Evolutionary conservation across 805 yeast genomes (phyloP).

Genomic region (Nadsonia fulvescens): DNA sequence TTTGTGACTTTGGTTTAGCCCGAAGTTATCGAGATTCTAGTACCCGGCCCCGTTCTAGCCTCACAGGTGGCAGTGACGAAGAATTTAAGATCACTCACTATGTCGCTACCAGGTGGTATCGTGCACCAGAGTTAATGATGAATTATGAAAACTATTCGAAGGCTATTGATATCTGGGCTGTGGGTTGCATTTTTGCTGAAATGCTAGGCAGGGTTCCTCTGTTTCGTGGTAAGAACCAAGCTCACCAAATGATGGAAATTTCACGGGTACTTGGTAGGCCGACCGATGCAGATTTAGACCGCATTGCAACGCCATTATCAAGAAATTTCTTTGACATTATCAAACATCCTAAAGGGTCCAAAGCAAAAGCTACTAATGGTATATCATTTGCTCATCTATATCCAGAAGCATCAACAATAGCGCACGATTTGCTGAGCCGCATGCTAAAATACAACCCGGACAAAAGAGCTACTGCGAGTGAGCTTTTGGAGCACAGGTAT

Average conservation of each 20-base stretch:
- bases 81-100: slow-evolving; percentile 25
- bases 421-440: slow-evolving; percentile 30
- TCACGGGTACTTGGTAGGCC: slow-evolving; percentile 60
- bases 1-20: slow-evolving; percentile 89
- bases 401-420: slow-evolving; percentile 40
- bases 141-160: slow-evolving; percentile 32
- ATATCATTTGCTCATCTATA: slow-evolving; percentile 22
- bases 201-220: slow-evolving; percentile 64
- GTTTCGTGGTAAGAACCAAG: slow-evolving; percentile 56
- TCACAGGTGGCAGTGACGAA: slow-evolving; percentile 19
- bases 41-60: slow-evolving; percentile 7
- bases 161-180: slow-evolving; percentile 79
- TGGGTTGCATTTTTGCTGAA: slow-evolving; percentile 81
- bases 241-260: slow-evolving; percentile 56
- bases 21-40: slow-evolving; percentile 34
- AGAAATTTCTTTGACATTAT: slow-evolving; percentile 3
- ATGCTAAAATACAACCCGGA: slow-evolving; percentile 50
- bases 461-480: slow-evolving; percentile 33
- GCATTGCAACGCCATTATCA: slow-evolving; percentile 5
- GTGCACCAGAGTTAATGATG: slow-evolving; percentile 80
- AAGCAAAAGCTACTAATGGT: no score
- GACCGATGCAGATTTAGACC: slow-evolving; percentile 12
- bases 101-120: slow-evolving; percentile 89
- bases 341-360: slow-evolving; percentile 4
- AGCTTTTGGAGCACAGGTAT: slow-evolving; percentile 40